These are phyloP conservation scores for Naganishia sp. DNA, from an alignment of 1,284 basidiomycete genomes.

Conservation along the genomic window DNA sequence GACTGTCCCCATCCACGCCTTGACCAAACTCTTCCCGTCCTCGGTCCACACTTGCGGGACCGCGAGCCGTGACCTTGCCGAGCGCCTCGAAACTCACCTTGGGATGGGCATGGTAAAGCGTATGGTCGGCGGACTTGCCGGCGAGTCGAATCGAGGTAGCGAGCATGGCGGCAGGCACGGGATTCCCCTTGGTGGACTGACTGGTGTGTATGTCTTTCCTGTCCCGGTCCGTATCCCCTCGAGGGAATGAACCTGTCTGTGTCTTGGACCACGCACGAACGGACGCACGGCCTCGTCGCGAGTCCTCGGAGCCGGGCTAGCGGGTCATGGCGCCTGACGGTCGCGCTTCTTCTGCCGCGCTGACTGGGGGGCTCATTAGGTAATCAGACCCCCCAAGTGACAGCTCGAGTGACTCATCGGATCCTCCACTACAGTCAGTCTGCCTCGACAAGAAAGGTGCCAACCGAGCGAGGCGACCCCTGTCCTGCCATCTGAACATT, in stretches of 20 bases:
- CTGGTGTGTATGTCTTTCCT: not conserved
- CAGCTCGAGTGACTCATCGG: too few species aligned
- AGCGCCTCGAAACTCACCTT: conserved; percentile 56
- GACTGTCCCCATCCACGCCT: not conserved
- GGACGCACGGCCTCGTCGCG: not conserved
- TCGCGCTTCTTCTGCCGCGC: not conserved
- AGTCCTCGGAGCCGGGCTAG: not conserved
- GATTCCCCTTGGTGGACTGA: too few species aligned
- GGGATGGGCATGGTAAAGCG: conserved; percentile 80
- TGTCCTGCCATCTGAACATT: too few species aligned
- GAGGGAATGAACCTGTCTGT: not conserved
- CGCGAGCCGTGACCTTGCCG: not conserved
- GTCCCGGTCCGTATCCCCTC: not conserved
- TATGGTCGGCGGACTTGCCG: conserved; percentile 66
- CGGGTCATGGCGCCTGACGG: not conserved
- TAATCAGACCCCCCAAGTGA: not conserved
- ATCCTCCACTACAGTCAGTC: too few species aligned
- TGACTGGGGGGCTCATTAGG: not conserved
- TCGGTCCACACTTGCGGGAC: too few species aligned
- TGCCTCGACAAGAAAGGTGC: too few species aligned
- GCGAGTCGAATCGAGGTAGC: conserved; percentile 28
- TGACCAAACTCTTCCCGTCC: too few species aligned
- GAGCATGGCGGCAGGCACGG: conserved; percentile 10
- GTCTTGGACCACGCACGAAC: not conserved
- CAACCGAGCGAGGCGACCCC: too few species aligned